Evolutionary conservation across 257 asterid genomes (phyloP).

Genomic region (Leonotis leonurus): DNA sequence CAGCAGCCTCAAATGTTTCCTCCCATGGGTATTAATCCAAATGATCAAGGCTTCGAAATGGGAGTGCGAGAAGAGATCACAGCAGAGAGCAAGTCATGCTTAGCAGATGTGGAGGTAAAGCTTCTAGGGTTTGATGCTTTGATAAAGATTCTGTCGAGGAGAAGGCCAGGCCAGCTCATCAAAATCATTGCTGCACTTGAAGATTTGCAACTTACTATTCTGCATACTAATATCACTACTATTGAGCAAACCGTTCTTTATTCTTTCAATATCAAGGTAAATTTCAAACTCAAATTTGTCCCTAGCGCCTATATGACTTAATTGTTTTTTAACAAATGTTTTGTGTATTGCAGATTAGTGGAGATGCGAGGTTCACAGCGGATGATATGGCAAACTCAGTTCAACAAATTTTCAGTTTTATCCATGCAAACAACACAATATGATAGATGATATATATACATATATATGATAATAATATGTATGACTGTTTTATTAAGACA

Average conservation of each 20-base stretch:
- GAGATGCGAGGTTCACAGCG: slow-evolving; percentile 68
- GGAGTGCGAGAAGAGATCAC: slow-evolving; percentile 53
- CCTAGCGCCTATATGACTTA: background rate
- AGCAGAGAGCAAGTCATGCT: slow-evolving; percentile 74
- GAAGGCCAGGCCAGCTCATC: slow-evolving; percentile 72
- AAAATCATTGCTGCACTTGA: slow-evolving; percentile 79
- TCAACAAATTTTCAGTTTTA: slow-evolving; percentile 83
- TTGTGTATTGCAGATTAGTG: slow-evolving; percentile 45
- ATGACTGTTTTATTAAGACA: background rate
- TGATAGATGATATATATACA: slow-evolving; percentile 2
- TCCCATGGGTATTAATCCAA: background rate
- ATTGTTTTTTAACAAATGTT: background rate
- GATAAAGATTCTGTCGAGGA: slow-evolving; percentile 71
- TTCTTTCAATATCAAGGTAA: slow-evolving; percentile 91
- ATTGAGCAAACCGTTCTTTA: slow-evolving; percentile 90
- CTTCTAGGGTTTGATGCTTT: slow-evolving; percentile 71
- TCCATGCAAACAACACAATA: slow-evolving; percentile 51
- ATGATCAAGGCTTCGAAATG: slow-evolving; percentile 38
- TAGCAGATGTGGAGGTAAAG: slow-evolving; percentile 91
- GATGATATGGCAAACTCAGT: slow-evolving; percentile 85
- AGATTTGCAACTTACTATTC: slow-evolving; percentile 77
- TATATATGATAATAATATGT: background rate
- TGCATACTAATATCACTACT: slow-evolving; percentile 85
- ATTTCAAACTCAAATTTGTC: background rate
- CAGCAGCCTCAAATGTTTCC: slow-evolving; percentile 31